These are phyloP conservation scores for Amoebophrya sp. DNA, from an alignment of 169 alveolate species.

Conservation along the genomic window DNA sequence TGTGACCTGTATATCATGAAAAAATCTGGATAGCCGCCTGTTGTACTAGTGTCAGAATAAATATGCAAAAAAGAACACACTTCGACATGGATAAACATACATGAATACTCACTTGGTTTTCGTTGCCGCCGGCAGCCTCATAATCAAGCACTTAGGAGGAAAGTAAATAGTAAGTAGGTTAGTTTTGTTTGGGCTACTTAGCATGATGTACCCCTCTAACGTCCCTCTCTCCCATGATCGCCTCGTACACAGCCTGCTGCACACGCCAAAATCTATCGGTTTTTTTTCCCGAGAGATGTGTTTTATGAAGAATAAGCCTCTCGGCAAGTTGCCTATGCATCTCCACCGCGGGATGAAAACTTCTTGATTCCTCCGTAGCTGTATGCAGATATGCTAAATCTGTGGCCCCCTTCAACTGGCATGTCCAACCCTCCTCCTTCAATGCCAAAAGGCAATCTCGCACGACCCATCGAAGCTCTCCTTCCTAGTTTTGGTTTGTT, in stretches of 20 bases:
- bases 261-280: constrained; percentile 25
- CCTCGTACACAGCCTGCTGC: constrained; percentile 31
- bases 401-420: not conserved
- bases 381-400: not conserved
- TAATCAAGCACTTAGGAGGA: no score
- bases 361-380: not conserved
- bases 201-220: not conserved
- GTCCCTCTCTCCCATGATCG: constrained; percentile 24
- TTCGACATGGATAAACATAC: not conserved
- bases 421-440: constrained; percentile 27
- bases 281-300: not conserved
- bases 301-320: constrained; percentile 20
- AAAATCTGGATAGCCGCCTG: not conserved
- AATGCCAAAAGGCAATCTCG: constrained; percentile 33
- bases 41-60: no score
- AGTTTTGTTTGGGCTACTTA: no score
- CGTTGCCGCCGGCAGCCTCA: no score
- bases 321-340: constrained; percentile 29
- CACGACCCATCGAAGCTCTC: constrained; percentile 30
- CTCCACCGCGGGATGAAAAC: constrained; percentile 31
- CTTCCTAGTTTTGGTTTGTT: no score
- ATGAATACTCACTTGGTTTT: not conserved
- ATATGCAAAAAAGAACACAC: no score
- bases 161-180: not conserved
- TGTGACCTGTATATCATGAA: not conserved